Evolutionary conservation across 805 yeast genomes (phyloP).

Genomic region (Candida rishiriensis): DNA sequence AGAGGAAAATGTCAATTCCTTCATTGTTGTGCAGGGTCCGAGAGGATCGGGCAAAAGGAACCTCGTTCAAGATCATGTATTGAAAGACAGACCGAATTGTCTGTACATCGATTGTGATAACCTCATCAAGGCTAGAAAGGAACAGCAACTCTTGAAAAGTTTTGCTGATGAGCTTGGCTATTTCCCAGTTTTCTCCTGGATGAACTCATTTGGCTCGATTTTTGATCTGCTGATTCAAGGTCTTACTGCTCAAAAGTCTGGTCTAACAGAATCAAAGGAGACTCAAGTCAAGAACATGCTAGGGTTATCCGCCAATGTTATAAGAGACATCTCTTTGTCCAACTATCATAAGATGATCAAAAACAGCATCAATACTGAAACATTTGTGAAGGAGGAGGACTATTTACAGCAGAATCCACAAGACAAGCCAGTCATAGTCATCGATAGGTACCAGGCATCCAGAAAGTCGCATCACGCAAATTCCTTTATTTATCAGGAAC

Average conservation of each 20-base stretch:
- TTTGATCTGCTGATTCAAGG: slow-evolving; percentile 86
- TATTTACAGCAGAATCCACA: slow-evolving; percentile 82
- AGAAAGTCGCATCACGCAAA: slow-evolving; percentile 53
- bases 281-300: slow-evolving; percentile 78
- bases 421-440: slow-evolving; percentile 77
- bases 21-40: slow-evolving; percentile 88
- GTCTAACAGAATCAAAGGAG: slow-evolving; percentile 79
- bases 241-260: slow-evolving; percentile 90
- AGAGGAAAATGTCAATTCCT: slow-evolving; percentile 84
- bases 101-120: slow-evolving; percentile 76
- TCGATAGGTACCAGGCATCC: slow-evolving; percentile 61
- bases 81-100: slow-evolving; percentile 55
- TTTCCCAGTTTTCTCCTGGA: slow-evolving; percentile 92
- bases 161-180: slow-evolving; percentile 82
- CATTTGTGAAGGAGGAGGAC: slow-evolving; percentile 61
- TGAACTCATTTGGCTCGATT: slow-evolving; percentile 71
- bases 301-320: slow-evolving; percentile 63
- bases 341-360: slow-evolving; percentile 32
- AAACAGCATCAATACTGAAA: slow-evolving; percentile 19
- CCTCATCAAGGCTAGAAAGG: slow-evolving; percentile 69
- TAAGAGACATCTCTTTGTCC: slow-evolving; percentile 57
- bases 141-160: slow-evolving; percentile 58
- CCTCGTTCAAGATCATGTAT: slow-evolving; percentile 63
- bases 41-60: slow-evolving; percentile 92
- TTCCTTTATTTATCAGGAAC: slow-evolving; percentile 61